Base-by-base conservation (phyloP, 2,329 filamentous ascomycete genomes). In the Kalmusia sp. region DNA sequence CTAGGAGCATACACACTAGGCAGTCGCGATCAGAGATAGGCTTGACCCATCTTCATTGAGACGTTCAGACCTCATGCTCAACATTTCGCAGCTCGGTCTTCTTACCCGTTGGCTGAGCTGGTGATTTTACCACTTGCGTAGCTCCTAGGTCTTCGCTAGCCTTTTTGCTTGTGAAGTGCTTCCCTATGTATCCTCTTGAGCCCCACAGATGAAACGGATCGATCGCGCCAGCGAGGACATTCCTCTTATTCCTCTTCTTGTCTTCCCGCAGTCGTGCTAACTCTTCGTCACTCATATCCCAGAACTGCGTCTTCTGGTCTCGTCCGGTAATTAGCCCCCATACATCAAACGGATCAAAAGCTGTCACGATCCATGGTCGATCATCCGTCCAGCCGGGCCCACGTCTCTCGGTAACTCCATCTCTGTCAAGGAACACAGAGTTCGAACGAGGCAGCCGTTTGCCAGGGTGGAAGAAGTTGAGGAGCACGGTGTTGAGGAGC, bases 391-490 rank as follows among this genome's bases (percentile, higher is more conserved):
- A 82, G 0, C 80, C 81, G 1, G 80, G 80, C 0, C 81, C 81
- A 38, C 74, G 69, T 5, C 80, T 62, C 62, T 84, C 83, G 0
- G 80, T 84, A 28, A 79, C 72, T 0, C 82, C 82, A 63, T 85
- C 82, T 11, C 69, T 58, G 4, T 78, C 76, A 1, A 85, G 69
- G 54, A 82, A 85, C 4, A 81, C 71, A 31, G 79, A 80, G 58
- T 80, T 79, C 2, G 77, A 79, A 5, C 67, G 67, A 0, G 83
- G 83, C 6, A 85, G 68, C 24, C 74, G 78, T 28, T 71, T 76
- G 31, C 80, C 81, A 0, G 82, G 82, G 49, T 83, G 81, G 40
- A 76, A 82, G 17, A 80, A 50, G 54, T 83, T 83, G n/a, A 84
- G 69, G 46, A 84, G 58, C 4, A 76, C 72, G 11, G 78, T 80